Evolutionary conservation across 1,284 basidiomycete genomes (phyloP).

Genomic region (Vanrija humicola): DNA sequence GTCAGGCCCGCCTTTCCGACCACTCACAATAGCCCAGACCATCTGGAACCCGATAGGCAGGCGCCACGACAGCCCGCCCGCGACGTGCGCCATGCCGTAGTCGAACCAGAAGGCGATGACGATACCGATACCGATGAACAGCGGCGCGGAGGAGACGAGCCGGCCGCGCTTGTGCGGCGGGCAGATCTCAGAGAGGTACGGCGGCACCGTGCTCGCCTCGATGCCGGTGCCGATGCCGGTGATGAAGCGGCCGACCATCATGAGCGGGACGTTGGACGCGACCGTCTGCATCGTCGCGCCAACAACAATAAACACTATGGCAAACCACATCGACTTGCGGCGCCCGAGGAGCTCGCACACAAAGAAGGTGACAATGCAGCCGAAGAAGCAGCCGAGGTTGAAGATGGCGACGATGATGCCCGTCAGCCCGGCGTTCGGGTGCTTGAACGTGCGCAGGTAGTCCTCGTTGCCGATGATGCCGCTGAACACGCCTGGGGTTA

Average conservation of each 20-base stretch:
- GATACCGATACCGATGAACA: constrained; percentile 10
- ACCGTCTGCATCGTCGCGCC: constrained; percentile 4
- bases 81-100: constrained; percentile 4
- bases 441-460: constrained; percentile 7
- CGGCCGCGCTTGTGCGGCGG: constrained; percentile 5
- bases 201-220: constrained; percentile 2
- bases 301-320: constrained; percentile 10
- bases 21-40: background rate
- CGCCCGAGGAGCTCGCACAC: constrained; percentile 5
- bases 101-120: constrained; percentile 11
- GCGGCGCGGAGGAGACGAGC: constrained; percentile 2
- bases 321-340: constrained; percentile 10
- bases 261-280: background rate
- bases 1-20: no score
- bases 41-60: constrained; percentile 7
- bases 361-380: constrained; percentile 11
- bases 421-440: constrained; percentile 6
- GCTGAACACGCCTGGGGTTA: constrained; percentile 2
- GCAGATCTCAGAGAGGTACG: constrained; percentile 7
- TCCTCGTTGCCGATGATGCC: constrained; percentile 10
- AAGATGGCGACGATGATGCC: constrained; percentile 15
- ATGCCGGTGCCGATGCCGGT: constrained; percentile 8
- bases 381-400: constrained; percentile 11
- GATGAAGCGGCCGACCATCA: constrained; percentile 7
- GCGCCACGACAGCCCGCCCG: constrained; percentile 2